A percentile compares a stretch with the other conserved stretches of the same genome.
These are phyloP conservation scores for Podospora conica DNA, from an alignment of 495 filamentous ascomycete species.

Conservation along the genomic window DNA sequence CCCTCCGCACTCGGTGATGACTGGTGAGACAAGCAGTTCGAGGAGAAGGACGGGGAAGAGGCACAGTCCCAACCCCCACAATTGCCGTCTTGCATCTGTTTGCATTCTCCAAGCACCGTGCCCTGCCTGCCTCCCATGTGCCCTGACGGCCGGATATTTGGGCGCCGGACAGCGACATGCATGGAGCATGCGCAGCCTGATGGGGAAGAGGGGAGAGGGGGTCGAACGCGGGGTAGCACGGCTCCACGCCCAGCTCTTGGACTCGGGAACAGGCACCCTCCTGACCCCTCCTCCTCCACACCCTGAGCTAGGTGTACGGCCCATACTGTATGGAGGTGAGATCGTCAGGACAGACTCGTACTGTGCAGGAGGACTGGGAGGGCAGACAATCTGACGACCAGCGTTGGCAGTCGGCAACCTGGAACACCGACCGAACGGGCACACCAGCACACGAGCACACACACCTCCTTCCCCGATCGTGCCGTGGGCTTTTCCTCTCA, in stretches of 20 bases:
- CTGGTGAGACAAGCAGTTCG: too few relatives aligned
- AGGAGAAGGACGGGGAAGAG: too few relatives aligned
- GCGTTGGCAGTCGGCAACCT: too few relatives aligned
- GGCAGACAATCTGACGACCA: neutral
- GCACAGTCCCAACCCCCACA: neutral
- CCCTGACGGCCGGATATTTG: constrained; percentile 12
- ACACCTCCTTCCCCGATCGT: neutral
- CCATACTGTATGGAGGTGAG: neutral
- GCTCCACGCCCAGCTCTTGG: neutral
- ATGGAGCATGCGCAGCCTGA: constrained; percentile 8
- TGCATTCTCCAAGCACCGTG: neutral
- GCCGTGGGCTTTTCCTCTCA: neutral
- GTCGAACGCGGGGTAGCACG: neutral
- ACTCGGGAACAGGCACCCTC: neutral
- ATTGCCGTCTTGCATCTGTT: neutral
- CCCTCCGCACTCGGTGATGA: neutral
- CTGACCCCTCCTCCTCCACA: neutral
- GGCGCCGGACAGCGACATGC: constrained; percentile 7
- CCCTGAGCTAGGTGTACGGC: too few relatives aligned
- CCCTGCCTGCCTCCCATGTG: neutral
- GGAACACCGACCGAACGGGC: too few relatives aligned
- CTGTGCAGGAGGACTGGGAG: neutral
- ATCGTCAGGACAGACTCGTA: neutral
- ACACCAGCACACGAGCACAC: neutral
- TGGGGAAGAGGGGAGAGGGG: constrained; percentile 3